Evolutionary conservation across 1,139 yeast genomes (phyloP).

Genomic region (Pichia sp.): DNA sequence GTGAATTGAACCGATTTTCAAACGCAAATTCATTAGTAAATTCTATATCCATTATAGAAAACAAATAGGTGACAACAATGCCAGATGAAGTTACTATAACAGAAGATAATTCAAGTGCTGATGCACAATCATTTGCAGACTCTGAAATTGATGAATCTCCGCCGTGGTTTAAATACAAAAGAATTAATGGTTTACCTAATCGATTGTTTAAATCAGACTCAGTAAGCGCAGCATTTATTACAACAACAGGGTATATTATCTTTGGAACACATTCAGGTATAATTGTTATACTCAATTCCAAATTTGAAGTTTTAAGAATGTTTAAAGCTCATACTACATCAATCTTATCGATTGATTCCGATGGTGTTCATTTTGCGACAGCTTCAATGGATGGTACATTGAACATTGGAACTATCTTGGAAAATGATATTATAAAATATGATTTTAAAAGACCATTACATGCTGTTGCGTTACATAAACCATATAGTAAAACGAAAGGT

Average conservation of each 20-base stretch:
- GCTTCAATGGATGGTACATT: slow-evolving; percentile 94
- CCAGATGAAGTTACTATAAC: too few relatives aligned
- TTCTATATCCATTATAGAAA: too few relatives aligned
- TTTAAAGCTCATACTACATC: slow-evolving; percentile 84
- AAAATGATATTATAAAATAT: slow-evolving; percentile 39
- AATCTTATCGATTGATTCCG: slow-evolving; percentile 61
- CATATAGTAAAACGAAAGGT: slow-evolving; percentile 51
- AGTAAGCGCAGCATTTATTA: slow-evolving; percentile 59
- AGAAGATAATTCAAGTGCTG: too few relatives aligned
- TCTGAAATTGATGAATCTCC: slow-evolving; percentile 45
- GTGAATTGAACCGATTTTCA: too few relatives aligned
- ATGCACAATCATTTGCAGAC: background rate
- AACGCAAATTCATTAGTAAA: too few relatives aligned
- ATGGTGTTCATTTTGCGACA: slow-evolving; percentile 69
- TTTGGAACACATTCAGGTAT: slow-evolving; percentile 91
- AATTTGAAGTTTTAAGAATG: slow-evolving; percentile 55
- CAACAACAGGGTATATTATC: slow-evolving; percentile 50
- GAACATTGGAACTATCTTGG: slow-evolving; percentile 46
- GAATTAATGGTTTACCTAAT: slow-evolving; percentile 58
- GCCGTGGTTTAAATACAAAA: slow-evolving; percentile 66
- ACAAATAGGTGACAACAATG: too few relatives aligned
- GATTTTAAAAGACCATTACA: slow-evolving; percentile 88
- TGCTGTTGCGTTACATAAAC: slow-evolving; percentile 71
- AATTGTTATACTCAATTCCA: slow-evolving; percentile 57
- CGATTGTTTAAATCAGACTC: slow-evolving; percentile 69